Percentiles rank a stretch among this genome's conserved stretches.
phyloP scores from a whole-genome alignment of 2,329 filamentous ascomycete genomes.

The Beauveria varroae region DNA sequence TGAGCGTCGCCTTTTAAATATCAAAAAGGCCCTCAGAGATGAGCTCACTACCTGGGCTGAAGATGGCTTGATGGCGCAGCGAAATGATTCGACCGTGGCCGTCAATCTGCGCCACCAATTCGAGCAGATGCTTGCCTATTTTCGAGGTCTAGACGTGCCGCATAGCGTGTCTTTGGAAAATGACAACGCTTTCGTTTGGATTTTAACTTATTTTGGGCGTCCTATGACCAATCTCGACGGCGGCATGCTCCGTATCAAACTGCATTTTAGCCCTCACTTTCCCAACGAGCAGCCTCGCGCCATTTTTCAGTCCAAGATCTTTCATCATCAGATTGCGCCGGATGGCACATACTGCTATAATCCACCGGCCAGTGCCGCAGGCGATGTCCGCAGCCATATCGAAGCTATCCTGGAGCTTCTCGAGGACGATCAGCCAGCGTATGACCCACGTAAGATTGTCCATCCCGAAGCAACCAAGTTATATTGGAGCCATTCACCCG shows the following conservation, averaged over 20 bases:
- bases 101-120: slow-evolving; percentile 78
- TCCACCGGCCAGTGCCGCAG: slow-evolving; percentile 48
- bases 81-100: slow-evolving; percentile 65
- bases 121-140: slow-evolving; percentile 69
- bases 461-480: slow-evolving; percentile 79
- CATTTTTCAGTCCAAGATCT: slow-evolving; percentile 71
- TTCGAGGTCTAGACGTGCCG: slow-evolving; percentile 63
- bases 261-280: slow-evolving; percentile 76
- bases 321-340: slow-evolving; percentile 77
- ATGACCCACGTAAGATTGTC: slow-evolving; percentile 83
- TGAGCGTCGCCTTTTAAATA: slow-evolving; percentile 56
- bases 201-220: slow-evolving; percentile 79
- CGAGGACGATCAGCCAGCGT: slow-evolving; percentile 82
- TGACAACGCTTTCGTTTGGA: slow-evolving; percentile 84
- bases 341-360: slow-evolving; percentile 82
- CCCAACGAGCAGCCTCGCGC: slow-evolving; percentile 84
- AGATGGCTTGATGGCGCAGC: slow-evolving; percentile 56
- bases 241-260: slow-evolving; percentile 74
- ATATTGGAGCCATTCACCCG: slow-evolving; percentile 67
- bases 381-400: slow-evolving; percentile 77
- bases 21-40: slow-evolving; percentile 62
- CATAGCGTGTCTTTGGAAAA: slow-evolving; percentile 71
- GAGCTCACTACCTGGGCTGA: slow-evolving; percentile 66
- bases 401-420: slow-evolving; percentile 73
- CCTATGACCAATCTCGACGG: slow-evolving; percentile 93